Evolutionary conservation across 441 rosid genomes (phyloP).

Genomic region (Rhodomyrtus psidioides): DNA sequence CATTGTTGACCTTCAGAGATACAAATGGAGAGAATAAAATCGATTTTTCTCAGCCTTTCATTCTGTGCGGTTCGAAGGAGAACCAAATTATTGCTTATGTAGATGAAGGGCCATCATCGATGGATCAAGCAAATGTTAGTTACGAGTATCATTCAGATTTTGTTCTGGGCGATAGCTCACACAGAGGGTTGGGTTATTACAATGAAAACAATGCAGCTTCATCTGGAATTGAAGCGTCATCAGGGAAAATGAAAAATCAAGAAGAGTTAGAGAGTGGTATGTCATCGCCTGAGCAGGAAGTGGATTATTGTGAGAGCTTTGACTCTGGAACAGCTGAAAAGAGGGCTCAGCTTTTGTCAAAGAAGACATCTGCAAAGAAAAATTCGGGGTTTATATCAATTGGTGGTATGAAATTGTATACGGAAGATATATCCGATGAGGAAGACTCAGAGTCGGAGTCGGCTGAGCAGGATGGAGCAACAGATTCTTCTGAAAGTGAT

Average conservation of each 20-base stretch:
- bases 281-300: conserved; percentile 24
- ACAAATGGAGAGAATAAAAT: conserved; percentile 7
- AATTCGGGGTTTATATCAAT: conserved; percentile 17
- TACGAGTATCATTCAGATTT: conserved; percentile 56
- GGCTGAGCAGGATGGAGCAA: conserved; percentile 22
- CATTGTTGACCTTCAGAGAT: conserved; percentile 5
- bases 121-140: conserved; percentile 26
- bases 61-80: conserved; percentile 40
- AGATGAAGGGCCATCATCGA: conserved; percentile 40
- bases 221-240: conserved; percentile 30
- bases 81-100: conserved; percentile 48
- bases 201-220: too few species aligned
- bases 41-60: conserved; percentile 22
- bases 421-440: conserved; percentile 61
- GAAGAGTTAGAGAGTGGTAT: conserved; percentile 19
- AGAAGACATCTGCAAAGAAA: conserved; percentile 22
- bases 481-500: conserved; percentile 38
- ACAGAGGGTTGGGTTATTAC: conserved; percentile 62
- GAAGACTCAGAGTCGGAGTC: conserved; percentile 27
- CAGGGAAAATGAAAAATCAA: conserved; percentile 31
- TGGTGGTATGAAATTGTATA: conserved; percentile 11
- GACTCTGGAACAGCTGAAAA: conserved; percentile 12
- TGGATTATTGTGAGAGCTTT: conserved; percentile 14
- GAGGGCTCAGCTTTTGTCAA: conserved; percentile 24
- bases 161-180: conserved; percentile 49